Evolutionary conservation across 257 asterid species (phyloP).

Genomic region (Plantago ovata): DNA sequence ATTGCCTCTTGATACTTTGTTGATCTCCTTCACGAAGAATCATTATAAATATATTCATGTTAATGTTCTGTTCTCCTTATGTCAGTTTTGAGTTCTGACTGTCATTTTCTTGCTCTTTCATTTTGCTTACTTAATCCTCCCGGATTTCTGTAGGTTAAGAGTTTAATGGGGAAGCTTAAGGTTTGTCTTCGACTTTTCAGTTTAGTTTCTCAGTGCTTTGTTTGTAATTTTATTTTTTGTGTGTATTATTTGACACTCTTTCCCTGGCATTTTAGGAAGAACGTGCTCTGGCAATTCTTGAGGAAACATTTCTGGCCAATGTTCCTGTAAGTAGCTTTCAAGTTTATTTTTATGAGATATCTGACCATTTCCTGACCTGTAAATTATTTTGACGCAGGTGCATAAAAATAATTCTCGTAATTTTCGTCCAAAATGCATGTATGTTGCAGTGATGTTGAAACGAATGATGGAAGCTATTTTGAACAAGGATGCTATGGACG

Average conservation of each 20-base stretch:
- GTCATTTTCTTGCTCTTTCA: background rate
- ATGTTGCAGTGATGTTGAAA: conserved; percentile 90
- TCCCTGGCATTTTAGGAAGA: conserved; percentile 46
- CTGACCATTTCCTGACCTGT: conserved; percentile 14
- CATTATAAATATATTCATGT: too few relatives aligned
- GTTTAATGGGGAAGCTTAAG: conserved; percentile 27
- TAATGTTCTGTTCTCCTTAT: too few relatives aligned
- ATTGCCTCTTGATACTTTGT: too few relatives aligned
- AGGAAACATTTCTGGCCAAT: conserved; percentile 66
- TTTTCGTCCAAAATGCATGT: conserved; percentile 88
- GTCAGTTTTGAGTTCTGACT: too few relatives aligned
- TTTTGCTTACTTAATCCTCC: conserved; percentile 10
- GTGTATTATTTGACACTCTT: conserved; percentile 12
- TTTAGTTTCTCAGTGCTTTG: conserved; percentile 11
- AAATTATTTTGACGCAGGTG: conserved; percentile 41
- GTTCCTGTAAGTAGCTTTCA: conserved; percentile 54
- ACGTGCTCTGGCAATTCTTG: conserved; percentile 57
- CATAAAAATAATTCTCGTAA: conserved; percentile 62
- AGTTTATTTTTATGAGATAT: conserved; percentile 9
- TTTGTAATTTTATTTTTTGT: conserved; percentile 3
- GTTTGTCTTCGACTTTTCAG: conserved; percentile 19
- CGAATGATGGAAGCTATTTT: conserved; percentile 94
- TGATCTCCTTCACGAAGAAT: too few relatives aligned
- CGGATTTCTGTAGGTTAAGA: conserved; percentile 47
- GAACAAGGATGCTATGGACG: conserved; percentile 94